Conservation (phyloP, 257 asterid species). For the Solanum raphanifolium region DNA sequence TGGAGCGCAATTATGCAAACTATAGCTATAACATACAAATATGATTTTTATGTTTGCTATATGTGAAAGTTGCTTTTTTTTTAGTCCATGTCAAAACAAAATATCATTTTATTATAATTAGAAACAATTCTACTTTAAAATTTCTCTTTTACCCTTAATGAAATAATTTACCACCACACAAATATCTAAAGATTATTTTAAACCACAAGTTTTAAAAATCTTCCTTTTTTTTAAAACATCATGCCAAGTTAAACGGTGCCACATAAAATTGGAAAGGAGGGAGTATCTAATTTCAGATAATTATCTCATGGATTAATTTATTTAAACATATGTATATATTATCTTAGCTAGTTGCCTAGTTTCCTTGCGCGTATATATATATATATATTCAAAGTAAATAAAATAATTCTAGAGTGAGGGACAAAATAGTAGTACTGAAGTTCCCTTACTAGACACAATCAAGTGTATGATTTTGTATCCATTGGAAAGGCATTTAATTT, state of each 20-base stretch:
- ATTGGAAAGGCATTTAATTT: background rate
- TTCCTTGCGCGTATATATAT: background rate
- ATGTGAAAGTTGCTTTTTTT: too few species aligned
- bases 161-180: too few species aligned
- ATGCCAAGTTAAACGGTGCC: too few species aligned
- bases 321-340: background rate
- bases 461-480: background rate
- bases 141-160: rapidly evolving
- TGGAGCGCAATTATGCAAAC: too few species aligned
- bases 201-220: background rate
- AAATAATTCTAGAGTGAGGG: background rate
- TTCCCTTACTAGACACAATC: background rate
- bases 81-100: too few species aligned
- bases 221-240: rapidly evolving
- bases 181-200: too few species aligned
- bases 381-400: too few species aligned
- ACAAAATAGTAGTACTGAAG: background rate
- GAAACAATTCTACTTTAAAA: background rate
- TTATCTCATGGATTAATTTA: background rate
- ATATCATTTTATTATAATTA: too few species aligned
- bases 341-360: background rate
- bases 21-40: too few species aligned
- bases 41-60: too few species aligned
- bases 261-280: background rate
- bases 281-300: background rate